Evolutionary conservation across 176 grass and related monocot species (phyloP).

Genomic region (Eleusine coracana): DNA sequence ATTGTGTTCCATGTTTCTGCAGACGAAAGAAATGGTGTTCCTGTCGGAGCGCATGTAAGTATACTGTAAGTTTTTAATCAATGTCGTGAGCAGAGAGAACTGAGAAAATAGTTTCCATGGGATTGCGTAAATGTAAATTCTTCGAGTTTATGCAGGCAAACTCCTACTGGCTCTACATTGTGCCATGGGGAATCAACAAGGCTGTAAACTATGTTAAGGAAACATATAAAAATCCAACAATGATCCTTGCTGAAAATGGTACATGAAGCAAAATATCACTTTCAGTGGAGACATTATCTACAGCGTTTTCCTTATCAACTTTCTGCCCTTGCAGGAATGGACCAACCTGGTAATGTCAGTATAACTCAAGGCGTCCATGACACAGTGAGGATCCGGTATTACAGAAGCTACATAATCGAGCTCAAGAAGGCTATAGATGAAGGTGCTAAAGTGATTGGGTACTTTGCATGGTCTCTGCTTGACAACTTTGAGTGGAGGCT

Average conservation of each 20-base stretch:
- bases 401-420: conserved; percentile 75
- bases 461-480: conserved; percentile 91
- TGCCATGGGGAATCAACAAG: conserved; percentile 92
- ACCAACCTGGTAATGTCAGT: conserved; percentile 78
- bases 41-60: conserved; percentile 65
- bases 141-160: conserved; percentile 58
- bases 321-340: conserved; percentile 69
- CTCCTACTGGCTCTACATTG: conserved; percentile 90
- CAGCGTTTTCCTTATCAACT: neutral
- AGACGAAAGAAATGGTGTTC: conserved; percentile 61
- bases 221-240: conserved; percentile 68
- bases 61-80: neutral
- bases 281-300: neutral
- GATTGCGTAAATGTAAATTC: neutral
- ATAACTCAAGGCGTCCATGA: conserved; percentile 71
- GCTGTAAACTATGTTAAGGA: conserved; percentile 90
- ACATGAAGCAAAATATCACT: neutral
- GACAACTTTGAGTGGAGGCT: conserved; percentile 97
- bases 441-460: conserved; percentile 72
- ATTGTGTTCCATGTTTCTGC: conserved; percentile 28
- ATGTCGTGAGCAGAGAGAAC: neutral
- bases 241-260: conserved; percentile 91
- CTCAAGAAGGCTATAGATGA: conserved; percentile 86
- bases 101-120: neutral
- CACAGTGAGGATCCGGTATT: conserved; percentile 66